Conservation (phyloP, 257 asterid genomes). For the Pogostemon cablin region DNA sequence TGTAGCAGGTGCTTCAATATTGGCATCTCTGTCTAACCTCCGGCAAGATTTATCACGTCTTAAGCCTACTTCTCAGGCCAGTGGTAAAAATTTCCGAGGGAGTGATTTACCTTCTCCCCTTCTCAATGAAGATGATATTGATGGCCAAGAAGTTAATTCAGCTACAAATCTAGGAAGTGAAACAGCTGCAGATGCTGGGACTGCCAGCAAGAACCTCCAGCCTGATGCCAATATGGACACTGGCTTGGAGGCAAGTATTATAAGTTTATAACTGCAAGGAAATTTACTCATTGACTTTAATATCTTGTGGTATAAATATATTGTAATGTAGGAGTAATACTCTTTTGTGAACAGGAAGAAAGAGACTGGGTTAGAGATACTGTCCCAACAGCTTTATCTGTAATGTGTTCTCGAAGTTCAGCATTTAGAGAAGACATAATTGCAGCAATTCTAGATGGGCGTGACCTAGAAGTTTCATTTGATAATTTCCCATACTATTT, state of each 20-base stretch:
- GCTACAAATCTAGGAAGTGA: slow-evolving; percentile 54
- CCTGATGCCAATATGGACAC: slow-evolving; percentile 58
- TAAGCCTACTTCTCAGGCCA: slow-evolving; percentile 62
- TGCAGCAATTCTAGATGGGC: slow-evolving; percentile 63
- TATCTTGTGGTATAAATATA: slow-evolving; percentile 23
- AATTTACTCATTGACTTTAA: slow-evolving; percentile 27
- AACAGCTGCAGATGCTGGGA: slow-evolving; percentile 53
- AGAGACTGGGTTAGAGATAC: slow-evolving; percentile 68
- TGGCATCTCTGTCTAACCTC: slow-evolving; percentile 81
- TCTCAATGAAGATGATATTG: slow-evolving; percentile 69
- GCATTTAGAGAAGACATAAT: slow-evolving; percentile 65
- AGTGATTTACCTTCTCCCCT: slow-evolving; percentile 60
- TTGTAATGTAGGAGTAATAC: slow-evolving; percentile 30
- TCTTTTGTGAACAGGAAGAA: slow-evolving; percentile 52
- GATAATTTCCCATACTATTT: slow-evolving; percentile 87
- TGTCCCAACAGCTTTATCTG: slow-evolving; percentile 52
- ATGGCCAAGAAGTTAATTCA: slow-evolving; percentile 76
- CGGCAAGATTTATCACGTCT: slow-evolving; percentile 62
- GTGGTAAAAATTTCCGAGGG: slow-evolving; percentile 53
- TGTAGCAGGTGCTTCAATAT: slow-evolving; percentile 86
- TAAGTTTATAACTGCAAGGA: slow-evolving; percentile 37
- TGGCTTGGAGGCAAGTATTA: slow-evolving; percentile 61
- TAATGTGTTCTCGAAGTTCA: slow-evolving; percentile 56
- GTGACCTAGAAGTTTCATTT: slow-evolving; percentile 66
- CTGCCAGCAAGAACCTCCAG: slow-evolving; percentile 56